Evolutionary conservation across 1,284 basidiomycete species (phyloP), one percentile per base, ranked within the genome.

Genomic region (Apiotrichum veenhuisii): DNA sequence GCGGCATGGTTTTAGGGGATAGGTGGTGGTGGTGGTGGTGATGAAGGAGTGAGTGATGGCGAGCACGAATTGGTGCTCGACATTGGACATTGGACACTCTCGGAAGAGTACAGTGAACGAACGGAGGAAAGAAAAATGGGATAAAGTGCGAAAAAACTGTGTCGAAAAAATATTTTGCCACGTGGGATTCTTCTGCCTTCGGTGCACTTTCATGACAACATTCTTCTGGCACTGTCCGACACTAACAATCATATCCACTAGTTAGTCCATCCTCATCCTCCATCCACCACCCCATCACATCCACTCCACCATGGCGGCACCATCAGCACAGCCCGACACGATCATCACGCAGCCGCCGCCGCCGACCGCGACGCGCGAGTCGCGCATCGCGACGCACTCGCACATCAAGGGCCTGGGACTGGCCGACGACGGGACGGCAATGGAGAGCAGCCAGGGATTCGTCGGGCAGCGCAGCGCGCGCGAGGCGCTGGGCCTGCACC

Each of bases 381-480:
- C 64, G 25, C 64, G 76, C n/a, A 77, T 77, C 50, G 74, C 74
- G 20, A 75, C 76, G 4, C 76, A 77, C 61, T 71, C 68, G 46
- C 76, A 77, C 62, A 78, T 77, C 77, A 96, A 95, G 79, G 95
- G 94, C 12, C 87, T 98, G 22, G 95, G 96, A 8, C 81, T 98
- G 51, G 87, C 84, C 38, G 78, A 88, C 52, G 91, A 97, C 64
- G 95, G 95, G 1, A 82, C 82, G 53, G 94, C 92, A 0, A 80
- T 82, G 38, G 75, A 81, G 15, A 86, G 88, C 62, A 81, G 83
- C 11, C 87, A 89, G 57, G 95, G 96, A 0, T 97, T 98, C 73
- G 84, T 98, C 50, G 94, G 95, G 0, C 94, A 98, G 73, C 83
- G 80, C 23, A 85, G 84, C 65, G 95, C 95, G 20, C 84, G 96